Conservation (phyloP, 31 red algal species). For the Odonthalia washingtoniensis region DNA sequence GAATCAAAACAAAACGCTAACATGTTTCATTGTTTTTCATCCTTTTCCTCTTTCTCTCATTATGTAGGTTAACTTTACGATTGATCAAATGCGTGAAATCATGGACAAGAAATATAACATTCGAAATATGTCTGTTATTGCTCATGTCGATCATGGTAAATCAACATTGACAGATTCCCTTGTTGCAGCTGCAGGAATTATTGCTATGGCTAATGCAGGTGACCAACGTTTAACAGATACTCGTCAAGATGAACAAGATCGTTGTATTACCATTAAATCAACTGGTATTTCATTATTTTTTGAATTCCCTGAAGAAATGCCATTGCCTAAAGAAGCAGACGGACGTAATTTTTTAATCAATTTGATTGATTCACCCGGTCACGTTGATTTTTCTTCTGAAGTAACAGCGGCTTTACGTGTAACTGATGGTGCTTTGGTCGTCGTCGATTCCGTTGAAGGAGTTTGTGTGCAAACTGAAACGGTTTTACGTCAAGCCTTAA, state of each 20-base stretch:
- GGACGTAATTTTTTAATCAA: slow-evolving; percentile 95
- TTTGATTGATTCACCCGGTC: slow-evolving; percentile 99
- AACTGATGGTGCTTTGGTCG: slow-evolving; percentile 98
- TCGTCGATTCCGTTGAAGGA: slow-evolving; percentile 98
- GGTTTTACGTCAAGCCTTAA: slow-evolving; percentile 97
- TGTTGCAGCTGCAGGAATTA: slow-evolving; percentile 98
- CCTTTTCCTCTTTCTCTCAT: no score
- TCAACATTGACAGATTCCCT: slow-evolving; percentile 98
- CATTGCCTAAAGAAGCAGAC: slow-evolving; percentile 91
- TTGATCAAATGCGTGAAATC: slow-evolving; percentile 96
- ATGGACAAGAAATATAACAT: slow-evolving; percentile 99
- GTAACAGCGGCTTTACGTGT: slow-evolving; percentile 98
- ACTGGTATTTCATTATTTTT: slow-evolving; percentile 99
- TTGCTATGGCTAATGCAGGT: slow-evolving; percentile 92
- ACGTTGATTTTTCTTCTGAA: slow-evolving; percentile 99
- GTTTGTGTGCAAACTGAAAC: slow-evolving; percentile 99
- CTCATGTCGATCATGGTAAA: slow-evolving; percentile 99
- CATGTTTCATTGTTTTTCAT: no score
- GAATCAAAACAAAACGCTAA: no score
- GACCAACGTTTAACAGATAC: slow-evolving; percentile 98
- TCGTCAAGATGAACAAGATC: slow-evolving; percentile 98
- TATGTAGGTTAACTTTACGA: slow-evolving; percentile 98
- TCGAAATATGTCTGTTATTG: slow-evolving; percentile 99
- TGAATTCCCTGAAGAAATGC: slow-evolving; percentile 76
- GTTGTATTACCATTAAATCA: slow-evolving; percentile 99